Evolutionary conservation across 345 rosid species (phyloP).

Genomic region (Camelina sativa): DNA sequence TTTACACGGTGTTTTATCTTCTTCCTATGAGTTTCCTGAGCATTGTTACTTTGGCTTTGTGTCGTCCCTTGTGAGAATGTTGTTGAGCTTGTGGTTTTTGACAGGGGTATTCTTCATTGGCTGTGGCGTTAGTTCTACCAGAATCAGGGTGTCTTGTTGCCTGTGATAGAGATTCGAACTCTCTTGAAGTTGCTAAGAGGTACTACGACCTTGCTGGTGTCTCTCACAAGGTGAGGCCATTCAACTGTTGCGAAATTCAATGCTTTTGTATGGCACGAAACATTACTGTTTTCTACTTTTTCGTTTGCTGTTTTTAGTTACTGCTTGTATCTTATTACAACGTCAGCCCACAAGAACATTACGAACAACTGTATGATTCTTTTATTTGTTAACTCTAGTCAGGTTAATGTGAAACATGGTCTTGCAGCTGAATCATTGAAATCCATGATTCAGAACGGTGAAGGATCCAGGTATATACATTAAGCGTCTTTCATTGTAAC

Average conservation of each 20-base stretch:
- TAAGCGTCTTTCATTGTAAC: conserved; percentile 14
- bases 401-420: conserved; percentile 77
- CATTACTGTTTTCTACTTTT: background rate
- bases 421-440: conserved; percentile 70
- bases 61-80: background rate
- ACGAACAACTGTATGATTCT: conserved; percentile 28
- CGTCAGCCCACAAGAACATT: no score
- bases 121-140: conserved; percentile 79
- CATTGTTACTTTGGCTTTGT: background rate
- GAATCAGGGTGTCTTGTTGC: conserved; percentile 86
- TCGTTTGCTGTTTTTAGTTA: conserved; percentile 2
- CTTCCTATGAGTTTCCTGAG: conserved; percentile 1
- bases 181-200: conserved; percentile 77
- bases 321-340: background rate
- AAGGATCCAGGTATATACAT: conserved; percentile 66
- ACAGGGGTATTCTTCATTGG: conserved; percentile 94
- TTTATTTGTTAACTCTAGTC: conserved; percentile 32
- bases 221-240: conserved; percentile 66
- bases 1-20: conserved; percentile 64
- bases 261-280: background rate
- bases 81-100: conserved; percentile 3
- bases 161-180: conserved; percentile 78
- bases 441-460: conserved; percentile 72
- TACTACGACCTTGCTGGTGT: conserved; percentile 82
- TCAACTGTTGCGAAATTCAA: background rate